Evolutionary conservation across 257 asterid species (phyloP).

Genomic region (Gynochthodes officinalis): DNA sequence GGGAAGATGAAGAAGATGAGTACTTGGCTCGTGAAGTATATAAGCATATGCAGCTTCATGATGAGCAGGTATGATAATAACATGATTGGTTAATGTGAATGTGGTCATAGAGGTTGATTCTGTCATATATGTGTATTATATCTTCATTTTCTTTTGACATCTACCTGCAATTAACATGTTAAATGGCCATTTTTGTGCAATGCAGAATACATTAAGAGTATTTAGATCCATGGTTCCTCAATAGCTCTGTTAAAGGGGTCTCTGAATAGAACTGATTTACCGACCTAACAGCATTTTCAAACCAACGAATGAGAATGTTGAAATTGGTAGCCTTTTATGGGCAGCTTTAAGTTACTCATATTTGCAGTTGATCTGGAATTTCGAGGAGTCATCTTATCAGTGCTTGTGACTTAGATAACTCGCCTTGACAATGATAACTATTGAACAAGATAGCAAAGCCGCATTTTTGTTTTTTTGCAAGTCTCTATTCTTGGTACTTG

Average conservation of each 20-base stretch:
- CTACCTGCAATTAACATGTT: neutral
- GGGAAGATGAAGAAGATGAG: conserved; percentile 96
- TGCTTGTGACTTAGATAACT: neutral
- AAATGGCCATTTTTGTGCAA: neutral
- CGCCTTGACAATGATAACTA: conserved; percentile 1
- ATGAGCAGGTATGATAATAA: conserved; percentile 52
- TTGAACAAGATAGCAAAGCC: conserved; percentile 3
- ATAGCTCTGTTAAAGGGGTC: neutral
- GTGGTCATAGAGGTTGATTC: neutral
- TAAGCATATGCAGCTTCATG: conserved; percentile 74
- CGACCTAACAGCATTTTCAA: neutral
- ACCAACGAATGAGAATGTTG: neutral
- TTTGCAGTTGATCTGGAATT: neutral
- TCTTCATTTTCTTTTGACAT: neutral
- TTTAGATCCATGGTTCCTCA: neutral
- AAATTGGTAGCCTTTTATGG: neutral
- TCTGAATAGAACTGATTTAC: neutral
- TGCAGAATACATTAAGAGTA: neutral
- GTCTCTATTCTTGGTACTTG: neutral
- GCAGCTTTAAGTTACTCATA: neutral
- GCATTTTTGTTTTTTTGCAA: neutral
- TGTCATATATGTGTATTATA: neutral
- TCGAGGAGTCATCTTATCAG: neutral
- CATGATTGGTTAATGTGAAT: conserved; percentile 16
- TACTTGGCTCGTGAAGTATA: conserved; percentile 71